These are phyloP conservation scores for Neurospora terricola DNA, from an alignment of 495 filamentous ascomycete genomes.

Conservation along the genomic window DNA sequence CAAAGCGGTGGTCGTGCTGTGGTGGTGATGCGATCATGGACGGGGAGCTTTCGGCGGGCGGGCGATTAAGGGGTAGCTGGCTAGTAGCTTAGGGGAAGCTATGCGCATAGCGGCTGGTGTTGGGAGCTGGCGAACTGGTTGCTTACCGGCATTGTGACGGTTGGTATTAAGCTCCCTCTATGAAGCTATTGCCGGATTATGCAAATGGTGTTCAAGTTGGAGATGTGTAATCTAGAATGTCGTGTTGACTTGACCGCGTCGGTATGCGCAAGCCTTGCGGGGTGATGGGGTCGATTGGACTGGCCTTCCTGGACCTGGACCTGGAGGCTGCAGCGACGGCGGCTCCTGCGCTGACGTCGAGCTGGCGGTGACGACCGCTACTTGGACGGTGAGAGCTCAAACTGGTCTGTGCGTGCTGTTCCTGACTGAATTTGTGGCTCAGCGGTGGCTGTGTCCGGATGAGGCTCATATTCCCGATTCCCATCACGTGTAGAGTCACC, in stretches of 20 bases:
- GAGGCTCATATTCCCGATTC: neutral
- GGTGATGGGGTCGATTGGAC: conserved; percentile 8
- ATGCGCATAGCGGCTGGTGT: neutral
- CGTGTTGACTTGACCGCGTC: neutral
- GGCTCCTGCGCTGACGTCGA: neutral
- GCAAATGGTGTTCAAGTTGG: neutral
- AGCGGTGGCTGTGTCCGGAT: neutral
- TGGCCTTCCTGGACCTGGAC: conserved; percentile 1
- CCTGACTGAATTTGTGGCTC: neutral
- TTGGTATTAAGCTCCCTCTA: neutral
- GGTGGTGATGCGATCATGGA: neutral
- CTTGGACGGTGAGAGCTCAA: neutral
- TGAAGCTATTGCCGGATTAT: neutral
- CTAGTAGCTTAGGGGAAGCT: neutral
- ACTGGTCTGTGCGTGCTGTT: neutral
- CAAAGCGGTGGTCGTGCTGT: neutral
- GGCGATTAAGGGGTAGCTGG: neutral
- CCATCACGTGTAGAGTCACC: neutral
- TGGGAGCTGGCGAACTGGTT: neutral
- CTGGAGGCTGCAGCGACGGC: neutral
- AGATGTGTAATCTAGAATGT: neutral
- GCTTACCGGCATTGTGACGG: conserved; percentile 9
- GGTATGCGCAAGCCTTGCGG: conserved; percentile 22
- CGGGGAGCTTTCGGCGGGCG: neutral
- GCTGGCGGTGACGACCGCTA: neutral